Evolutionary conservation across 495 filamentous ascomycete genomes (phyloP), one percentile per base, ranked within the genome.

Genomic region (Chaetomium tenue): DNA sequence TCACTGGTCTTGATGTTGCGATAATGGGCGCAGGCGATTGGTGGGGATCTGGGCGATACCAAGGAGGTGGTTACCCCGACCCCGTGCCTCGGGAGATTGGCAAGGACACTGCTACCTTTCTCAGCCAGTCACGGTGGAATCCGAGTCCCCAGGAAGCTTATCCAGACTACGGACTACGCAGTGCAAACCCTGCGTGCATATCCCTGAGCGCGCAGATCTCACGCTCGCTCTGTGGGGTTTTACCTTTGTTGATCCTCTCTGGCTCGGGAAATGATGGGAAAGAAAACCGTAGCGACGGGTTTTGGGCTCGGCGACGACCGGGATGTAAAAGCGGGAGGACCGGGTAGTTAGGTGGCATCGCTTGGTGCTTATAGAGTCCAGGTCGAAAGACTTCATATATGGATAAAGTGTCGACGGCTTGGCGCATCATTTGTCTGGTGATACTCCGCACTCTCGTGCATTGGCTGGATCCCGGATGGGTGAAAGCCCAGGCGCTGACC

Each of bases 341-440:
- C 22, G 42, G 33, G 18, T 26, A 13, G 5, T 22, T 23, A 47
- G 47, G 56, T 58, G 55, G 26, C 20, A 51, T 50, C 28, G 55
- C 50, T 47, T 30, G 12, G 6, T 20, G 47, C 16, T 16, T 3
- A 61, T 37, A 50, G 57, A 47, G 39, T 46, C 40, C 63, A 60
- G 22, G 9, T 40, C 44, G 50, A 55, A 51, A 48, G 20, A 42
- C 37, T 66, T 62, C 64, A 66, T 62, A 28, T 62, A 53, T 56
- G 58, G 64, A 62, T 66, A 66, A 66, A 66, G 64, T 66, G 58
- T 44, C 20, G 7, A 56, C 23, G 44, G 20, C 64, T 66, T 66
- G 64, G 64, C 63, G 51, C 42, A 15, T 48, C 25, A 44, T 25
- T 12, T 30, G 42, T 58, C 37, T 23, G 56, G 40, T 22, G 51